Evolutionary conservation across 73 alveolate species (phyloP).

Genomic region (Paramecium sexaurelia): DNA sequence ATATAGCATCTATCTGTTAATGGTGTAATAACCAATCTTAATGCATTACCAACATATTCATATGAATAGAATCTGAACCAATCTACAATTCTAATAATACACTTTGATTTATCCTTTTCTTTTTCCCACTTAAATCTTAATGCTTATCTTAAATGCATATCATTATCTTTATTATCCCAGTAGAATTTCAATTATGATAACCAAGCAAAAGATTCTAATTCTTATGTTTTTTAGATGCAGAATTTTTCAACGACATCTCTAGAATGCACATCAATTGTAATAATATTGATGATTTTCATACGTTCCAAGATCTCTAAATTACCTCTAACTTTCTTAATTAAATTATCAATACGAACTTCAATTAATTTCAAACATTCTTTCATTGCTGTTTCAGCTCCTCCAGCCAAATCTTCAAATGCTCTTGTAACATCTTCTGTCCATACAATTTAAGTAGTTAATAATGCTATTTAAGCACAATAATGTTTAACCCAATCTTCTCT

Average conservation of each 20-base stretch:
- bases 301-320: slow-evolving; percentile 87
- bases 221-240: slow-evolving; percentile 80
- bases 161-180: slow-evolving; percentile 84
- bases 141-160: slow-evolving; percentile 68
- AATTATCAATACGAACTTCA: slow-evolving; percentile 81
- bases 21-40: slow-evolving; percentile 99
- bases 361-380: slow-evolving; percentile 94
- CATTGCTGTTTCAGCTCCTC: slow-evolving; percentile 98
- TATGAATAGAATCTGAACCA: slow-evolving; percentile 97
- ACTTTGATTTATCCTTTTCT: slow-evolving; percentile 88
- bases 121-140: slow-evolving; percentile 66
- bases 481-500: slow-evolving; percentile 99
- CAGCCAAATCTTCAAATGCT: slow-evolving; percentile 98
- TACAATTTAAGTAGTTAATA: slow-evolving; percentile 96
- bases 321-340: slow-evolving; percentile 83
- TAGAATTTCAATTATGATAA: slow-evolving; percentile 98
- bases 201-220: slow-evolving; percentile 95
- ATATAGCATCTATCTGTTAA: slow-evolving; percentile 99
- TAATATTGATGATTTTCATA: slow-evolving; percentile 98
- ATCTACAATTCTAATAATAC: slow-evolving; percentile 98
- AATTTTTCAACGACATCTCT: slow-evolving; percentile 99
- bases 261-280: slow-evolving; percentile 99
- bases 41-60: slow-evolving; percentile 99
- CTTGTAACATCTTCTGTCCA: slow-evolving; percentile 99
- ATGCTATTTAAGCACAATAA: slow-evolving; percentile 98